Base-by-base conservation (phyloP, 768 basidiomycete species). In the Leucocoprinus leucothites region DNA sequence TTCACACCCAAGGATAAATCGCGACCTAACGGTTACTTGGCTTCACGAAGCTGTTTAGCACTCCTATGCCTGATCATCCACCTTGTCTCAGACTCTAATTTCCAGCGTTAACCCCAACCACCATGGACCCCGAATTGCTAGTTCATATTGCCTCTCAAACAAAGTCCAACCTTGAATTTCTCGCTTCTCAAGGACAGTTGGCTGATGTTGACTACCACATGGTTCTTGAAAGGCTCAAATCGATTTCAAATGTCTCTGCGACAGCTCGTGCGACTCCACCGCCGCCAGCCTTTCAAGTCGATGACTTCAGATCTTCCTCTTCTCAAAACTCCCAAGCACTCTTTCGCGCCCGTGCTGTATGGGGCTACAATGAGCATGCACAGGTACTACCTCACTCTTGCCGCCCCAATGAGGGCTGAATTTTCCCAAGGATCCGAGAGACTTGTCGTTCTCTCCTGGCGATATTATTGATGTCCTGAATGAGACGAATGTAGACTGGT, bases 401-500 rank as follows among this genome's bases (percentile, higher is more conserved):
- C 16, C 21, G 7, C 22, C 13, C 56, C 41, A 49, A 44, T 48
- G 26, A n/a, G 48, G 16, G 31, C 24, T 48, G 45, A 40, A 50
- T 41, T 26, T 21, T 18, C 25, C 19, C 9, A 65, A 93, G 87
- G 85, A 88, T 60, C 73, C 78, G 8, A 80, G 84, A 22, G 92
- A 94, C 65, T 76, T 94, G 18, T 78, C 82, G 0, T 94, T 95
- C 76, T 69, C 69, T 19, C 69, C 77, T 2, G 92, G 89, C 2
- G 90, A 94, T 64, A 74, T 81, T 25, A 81, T 95, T 61, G 86
- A 91, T 53, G 75, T 95, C 25, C 63, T 86, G 25, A 79, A 81
- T 24, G 85, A 92, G 64, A 87, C 81, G 48, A 90, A 92, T 57
- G 65, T 71, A 3, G 91, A 94, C 66, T 95, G 93, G 93, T 95